A percentile compares a stretch with the other conserved stretches of the same genome.
Evolutionary conservation across 1,284 basidiomycete species (phyloP).

Genomic region (Heliocybe sulcata): DNA sequence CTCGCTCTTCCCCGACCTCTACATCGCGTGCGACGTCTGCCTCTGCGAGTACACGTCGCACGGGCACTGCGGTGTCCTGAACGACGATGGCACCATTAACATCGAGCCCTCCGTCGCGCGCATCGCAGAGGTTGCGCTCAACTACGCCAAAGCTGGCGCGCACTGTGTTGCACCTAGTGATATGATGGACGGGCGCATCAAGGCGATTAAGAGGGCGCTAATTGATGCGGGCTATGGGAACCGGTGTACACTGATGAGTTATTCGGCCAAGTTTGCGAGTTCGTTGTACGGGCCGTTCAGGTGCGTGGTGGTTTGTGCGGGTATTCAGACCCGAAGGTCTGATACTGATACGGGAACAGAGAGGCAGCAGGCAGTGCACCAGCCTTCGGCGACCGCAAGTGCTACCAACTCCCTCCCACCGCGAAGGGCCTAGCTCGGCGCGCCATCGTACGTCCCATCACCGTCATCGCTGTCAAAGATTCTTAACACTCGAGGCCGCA

Average conservation of each 20-base stretch:
- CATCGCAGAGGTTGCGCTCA: conserved; percentile 88
- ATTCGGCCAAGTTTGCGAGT: conserved; percentile 98
- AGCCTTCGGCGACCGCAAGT: conserved; percentile 91
- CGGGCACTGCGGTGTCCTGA: conserved; percentile 90
- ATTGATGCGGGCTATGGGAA: conserved; percentile 82
- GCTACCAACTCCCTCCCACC: conserved; percentile 91
- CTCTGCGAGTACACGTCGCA: conserved; percentile 99
- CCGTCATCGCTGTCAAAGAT: background rate
- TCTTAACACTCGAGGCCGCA: background rate
- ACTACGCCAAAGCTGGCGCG: conserved; percentile 91
- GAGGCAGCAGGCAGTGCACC: conserved; percentile 96
- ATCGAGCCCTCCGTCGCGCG: conserved; percentile 73
- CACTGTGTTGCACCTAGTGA: conserved; percentile 98
- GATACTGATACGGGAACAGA: conserved; percentile 29
- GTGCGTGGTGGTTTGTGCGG: conserved; percentile 31
- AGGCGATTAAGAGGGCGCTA: conserved; percentile 82
- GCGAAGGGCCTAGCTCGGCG: conserved; percentile 89
- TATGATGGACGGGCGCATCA: conserved; percentile 99
- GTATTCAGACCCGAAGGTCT: background rate
- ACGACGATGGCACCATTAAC: conserved; percentile 70
- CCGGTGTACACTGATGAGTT: conserved; percentile 90
- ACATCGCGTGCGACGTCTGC: conserved; percentile 94
- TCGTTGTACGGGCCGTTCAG: conserved; percentile 97
- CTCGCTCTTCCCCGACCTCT: conserved; percentile 72
- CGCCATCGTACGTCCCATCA: conserved; percentile 67